phyloP scores from a whole-genome alignment of 768 basidiomycete genomes.

The Candolleomyces aberdarensis region DNA sequence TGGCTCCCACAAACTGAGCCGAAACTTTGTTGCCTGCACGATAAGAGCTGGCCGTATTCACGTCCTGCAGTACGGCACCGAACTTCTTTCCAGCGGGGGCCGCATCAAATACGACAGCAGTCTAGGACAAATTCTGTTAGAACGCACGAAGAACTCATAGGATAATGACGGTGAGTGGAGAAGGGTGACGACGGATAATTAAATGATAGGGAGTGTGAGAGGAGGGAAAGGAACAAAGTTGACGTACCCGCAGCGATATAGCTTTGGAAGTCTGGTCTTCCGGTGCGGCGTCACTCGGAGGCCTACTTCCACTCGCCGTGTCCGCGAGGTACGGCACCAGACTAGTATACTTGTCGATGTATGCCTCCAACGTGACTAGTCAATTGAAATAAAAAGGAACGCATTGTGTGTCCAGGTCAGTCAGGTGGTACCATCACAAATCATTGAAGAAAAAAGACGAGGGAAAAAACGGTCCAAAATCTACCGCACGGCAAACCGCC shows the following conservation, averaged over 20 bases:
- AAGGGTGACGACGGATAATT: neutral
- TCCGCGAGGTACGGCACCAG: slow-evolving; percentile 63
- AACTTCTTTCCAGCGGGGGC: slow-evolving; percentile 56
- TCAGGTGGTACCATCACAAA: neutral
- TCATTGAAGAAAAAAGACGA: slow-evolving; percentile 1
- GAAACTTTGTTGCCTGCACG: slow-evolving; percentile 53
- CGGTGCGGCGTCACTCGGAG: slow-evolving; percentile 63
- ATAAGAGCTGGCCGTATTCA: slow-evolving; percentile 45
- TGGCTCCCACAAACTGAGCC: slow-evolving; percentile 70
- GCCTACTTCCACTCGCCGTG: slow-evolving; percentile 35
- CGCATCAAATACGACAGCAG: slow-evolving; percentile 58
- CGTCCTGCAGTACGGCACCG: slow-evolving; percentile 59
- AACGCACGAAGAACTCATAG: neutral
- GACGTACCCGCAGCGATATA: slow-evolving; percentile 60
- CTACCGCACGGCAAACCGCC: neutral
- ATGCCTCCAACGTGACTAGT: slow-evolving; percentile 73
- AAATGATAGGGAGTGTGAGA: neutral
- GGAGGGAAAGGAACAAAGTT: neutral
- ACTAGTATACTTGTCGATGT: slow-evolving; percentile 70
- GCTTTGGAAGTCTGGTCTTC: slow-evolving; percentile 61
- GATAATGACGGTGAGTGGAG: too few relatives aligned
- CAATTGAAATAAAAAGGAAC: neutral
- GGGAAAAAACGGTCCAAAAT: neutral
- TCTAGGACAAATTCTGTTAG: slow-evolving; percentile 31
- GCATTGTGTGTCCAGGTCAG: neutral